Evolutionary conservation across 768 basidiomycete species (phyloP).

Genomic region (Pulveroboletus sp.): DNA sequence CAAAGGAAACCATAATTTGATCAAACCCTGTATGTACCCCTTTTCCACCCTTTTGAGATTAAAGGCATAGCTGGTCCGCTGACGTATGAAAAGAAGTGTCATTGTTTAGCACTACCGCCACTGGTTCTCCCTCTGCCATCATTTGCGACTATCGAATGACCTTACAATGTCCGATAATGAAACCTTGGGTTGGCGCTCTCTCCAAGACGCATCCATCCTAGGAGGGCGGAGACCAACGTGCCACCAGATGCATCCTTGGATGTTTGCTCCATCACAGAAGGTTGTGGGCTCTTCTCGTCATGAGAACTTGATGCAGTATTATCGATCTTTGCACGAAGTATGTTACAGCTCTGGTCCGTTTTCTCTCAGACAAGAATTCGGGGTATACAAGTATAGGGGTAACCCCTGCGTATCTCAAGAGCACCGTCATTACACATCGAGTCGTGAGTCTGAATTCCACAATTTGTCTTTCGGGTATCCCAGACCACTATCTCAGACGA

Average conservation of each 20-base stretch:
- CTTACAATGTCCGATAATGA: slow-evolving; percentile 4
- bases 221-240: slow-evolving; percentile 18
- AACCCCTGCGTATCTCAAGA: slow-evolving; percentile 29
- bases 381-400: slow-evolving; percentile 27
- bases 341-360: slow-evolving; percentile 18
- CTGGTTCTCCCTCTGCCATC: no score
- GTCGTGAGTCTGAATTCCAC: slow-evolving; percentile 11
- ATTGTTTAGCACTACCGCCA: no score
- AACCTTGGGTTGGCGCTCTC: slow-evolving; percentile 18
- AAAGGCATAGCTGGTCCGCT: no score
- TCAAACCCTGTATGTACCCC: no score
- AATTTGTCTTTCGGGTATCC: neutral
- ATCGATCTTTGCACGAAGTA: slow-evolving; percentile 25
- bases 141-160: neutral
- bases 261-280: slow-evolving; percentile 19
- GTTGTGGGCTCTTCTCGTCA: slow-evolving; percentile 22
- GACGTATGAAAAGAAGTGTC: neutral
- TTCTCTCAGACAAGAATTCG: slow-evolving; percentile 19
- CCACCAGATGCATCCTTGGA: slow-evolving; percentile 17
- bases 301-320: slow-evolving; percentile 21
- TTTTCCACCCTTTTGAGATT: no score
- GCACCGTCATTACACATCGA: slow-evolving; percentile 27
- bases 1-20: no score
- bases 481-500: slow-evolving; percentile 11
- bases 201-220: slow-evolving; percentile 26